phyloP scores from a whole-genome alignment of 768 basidiomycete species.

The Kwoniella mangroviensis region DNA sequence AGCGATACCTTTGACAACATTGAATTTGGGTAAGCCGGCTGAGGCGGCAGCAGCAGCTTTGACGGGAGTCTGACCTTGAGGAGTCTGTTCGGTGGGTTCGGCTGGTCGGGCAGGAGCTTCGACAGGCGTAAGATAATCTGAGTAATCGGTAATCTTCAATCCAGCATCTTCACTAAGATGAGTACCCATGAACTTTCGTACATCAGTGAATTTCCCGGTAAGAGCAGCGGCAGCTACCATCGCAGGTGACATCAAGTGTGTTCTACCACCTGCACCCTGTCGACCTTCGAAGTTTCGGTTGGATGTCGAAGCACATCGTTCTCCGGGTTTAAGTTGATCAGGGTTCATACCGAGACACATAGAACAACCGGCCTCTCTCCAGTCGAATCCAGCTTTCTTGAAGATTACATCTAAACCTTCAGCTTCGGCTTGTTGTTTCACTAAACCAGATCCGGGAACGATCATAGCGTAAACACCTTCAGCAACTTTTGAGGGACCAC shows the following conservation, averaged over 20 bases:
- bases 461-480: conserved; percentile 81
- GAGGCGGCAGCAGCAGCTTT: conserved; percentile 51
- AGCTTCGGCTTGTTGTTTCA: conserved; percentile 88
- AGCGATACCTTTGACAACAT: conserved; percentile 71
- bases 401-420: conserved; percentile 86
- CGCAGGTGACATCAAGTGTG: conserved; percentile 85
- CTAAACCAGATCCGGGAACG: conserved; percentile 86
- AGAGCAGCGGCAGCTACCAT: conserved; percentile 92
- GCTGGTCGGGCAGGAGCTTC: conserved; percentile 65
- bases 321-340: conserved; percentile 78
- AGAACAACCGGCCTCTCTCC: conserved; percentile 93
- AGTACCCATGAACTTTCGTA: conserved; percentile 71
- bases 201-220: conserved; percentile 81
- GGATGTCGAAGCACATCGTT: conserved; percentile 86
- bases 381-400: conserved; percentile 89
- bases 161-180: conserved; percentile 61
- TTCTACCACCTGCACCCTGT: conserved; percentile 82
- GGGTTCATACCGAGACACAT: conserved; percentile 98
- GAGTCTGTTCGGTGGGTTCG: conserved; percentile 49
- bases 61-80: conserved; percentile 41
- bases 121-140: conserved; percentile 77
- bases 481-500: conserved; percentile 69
- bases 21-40: conserved; percentile 66
- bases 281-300: conserved; percentile 94
- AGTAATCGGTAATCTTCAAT: conserved; percentile 71